Evolutionary conservation across 495 filamentous ascomycete genomes (phyloP).

Genomic region (Terfezia boudieri): DNA sequence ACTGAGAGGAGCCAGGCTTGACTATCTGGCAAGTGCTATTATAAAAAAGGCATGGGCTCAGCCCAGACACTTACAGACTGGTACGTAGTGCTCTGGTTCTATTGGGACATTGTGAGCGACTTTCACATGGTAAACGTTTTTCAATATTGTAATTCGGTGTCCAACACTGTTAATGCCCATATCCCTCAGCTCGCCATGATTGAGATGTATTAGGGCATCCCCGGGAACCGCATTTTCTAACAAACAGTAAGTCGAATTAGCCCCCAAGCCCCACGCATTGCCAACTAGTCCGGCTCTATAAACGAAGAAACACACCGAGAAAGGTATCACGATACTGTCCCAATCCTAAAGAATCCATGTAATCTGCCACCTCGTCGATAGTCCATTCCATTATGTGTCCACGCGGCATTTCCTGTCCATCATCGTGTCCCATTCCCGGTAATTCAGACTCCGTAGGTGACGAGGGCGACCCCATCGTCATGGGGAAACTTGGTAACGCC

Average conservation of each 20-base stretch:
- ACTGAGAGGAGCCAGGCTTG: too few species aligned
- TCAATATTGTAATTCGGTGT: conserved; percentile 82
- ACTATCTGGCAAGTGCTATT: too few species aligned
- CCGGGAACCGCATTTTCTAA: conserved; percentile 84
- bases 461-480: background rate
- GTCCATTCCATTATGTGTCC: conserved; percentile 60
- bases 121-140: conserved; percentile 87
- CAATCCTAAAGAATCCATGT: conserved; percentile 54
- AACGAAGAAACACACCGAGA: conserved; percentile 22
- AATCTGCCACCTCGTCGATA: conserved; percentile 69
- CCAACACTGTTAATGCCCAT: conserved; percentile 85
- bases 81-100: conserved; percentile 83
- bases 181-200: conserved; percentile 81
- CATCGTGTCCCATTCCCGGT: background rate
- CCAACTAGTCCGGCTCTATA: conserved; percentile 1
- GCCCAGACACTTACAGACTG: conserved; percentile 44
- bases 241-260: conserved; percentile 17
- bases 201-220: conserved; percentile 68
- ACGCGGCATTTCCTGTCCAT: background rate
- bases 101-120: conserved; percentile 74
- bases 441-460: background rate
- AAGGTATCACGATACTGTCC: conserved; percentile 66
- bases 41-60: too few species aligned
- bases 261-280: background rate
- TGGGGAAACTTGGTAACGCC: background rate